Evolutionary conservation across 306 rosid species (phyloP).

Genomic region (Castanea sativa): DNA sequence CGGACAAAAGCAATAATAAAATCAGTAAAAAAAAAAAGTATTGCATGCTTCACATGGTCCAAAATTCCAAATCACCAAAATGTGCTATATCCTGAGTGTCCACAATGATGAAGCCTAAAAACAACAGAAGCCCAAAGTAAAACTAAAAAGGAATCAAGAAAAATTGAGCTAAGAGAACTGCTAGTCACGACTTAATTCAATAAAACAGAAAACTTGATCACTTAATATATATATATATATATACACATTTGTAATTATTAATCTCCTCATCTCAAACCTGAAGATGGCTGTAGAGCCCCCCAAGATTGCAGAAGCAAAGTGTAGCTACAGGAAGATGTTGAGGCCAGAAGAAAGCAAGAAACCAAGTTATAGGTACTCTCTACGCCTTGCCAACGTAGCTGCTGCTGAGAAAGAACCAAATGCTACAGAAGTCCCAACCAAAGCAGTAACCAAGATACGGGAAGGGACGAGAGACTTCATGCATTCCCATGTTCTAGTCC

Average conservation of each 20-base stretch:
- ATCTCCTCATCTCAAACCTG: constrained; percentile 64
- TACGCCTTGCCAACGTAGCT: constrained; percentile 81
- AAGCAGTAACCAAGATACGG: constrained; percentile 71
- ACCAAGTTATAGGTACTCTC: constrained; percentile 92
- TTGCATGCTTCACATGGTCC: constrained; percentile 71
- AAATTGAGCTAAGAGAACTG: neutral
- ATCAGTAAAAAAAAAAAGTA: constrained; percentile 63
- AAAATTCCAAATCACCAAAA: constrained; percentile 58
- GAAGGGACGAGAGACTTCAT: neutral
- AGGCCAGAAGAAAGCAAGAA: constrained; percentile 87
- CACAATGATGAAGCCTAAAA: constrained; percentile 70
- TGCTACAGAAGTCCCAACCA: constrained; percentile 79
- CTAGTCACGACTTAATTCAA: neutral
- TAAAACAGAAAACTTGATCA: constrained; percentile 6
- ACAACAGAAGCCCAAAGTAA: constrained; percentile 82
- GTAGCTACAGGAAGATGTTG: constrained; percentile 80
- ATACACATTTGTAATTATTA: neutral
- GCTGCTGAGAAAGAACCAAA: constrained; percentile 87
- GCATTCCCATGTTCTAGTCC: no score
- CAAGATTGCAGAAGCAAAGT: constrained; percentile 68
- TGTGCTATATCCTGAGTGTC: constrained; percentile 94
- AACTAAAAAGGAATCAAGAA: constrained; percentile 41
- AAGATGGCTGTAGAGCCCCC: constrained; percentile 69
- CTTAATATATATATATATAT: neutral
- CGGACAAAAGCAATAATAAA: constrained; percentile 68